Conservation (phyloP, 1,284 basidiomycete species). For the Malassezia furfur region DNA sequence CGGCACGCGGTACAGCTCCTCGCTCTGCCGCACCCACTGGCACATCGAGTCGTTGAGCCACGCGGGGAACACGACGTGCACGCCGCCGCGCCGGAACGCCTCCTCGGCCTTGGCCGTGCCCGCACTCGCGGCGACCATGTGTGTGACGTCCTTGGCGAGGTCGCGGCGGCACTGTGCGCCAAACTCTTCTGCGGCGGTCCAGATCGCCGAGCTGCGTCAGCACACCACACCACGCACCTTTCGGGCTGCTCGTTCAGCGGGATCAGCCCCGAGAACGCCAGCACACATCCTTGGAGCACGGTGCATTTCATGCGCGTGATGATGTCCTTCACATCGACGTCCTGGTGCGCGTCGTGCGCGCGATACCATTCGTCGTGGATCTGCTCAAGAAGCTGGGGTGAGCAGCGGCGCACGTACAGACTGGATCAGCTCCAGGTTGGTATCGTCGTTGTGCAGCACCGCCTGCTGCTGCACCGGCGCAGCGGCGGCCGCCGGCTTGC, state of each 20-base stretch:
- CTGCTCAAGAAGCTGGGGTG: constrained; percentile 60
- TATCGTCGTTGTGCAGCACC: constrained; percentile 55
- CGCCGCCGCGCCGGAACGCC: constrained; percentile 56
- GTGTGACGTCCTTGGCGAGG: constrained; percentile 64
- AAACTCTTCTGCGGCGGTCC: constrained; percentile 76
- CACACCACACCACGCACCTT: constrained; percentile 37
- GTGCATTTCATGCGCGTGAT: constrained; percentile 69
- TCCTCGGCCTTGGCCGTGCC: constrained; percentile 82
- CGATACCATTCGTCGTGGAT: constrained; percentile 68
- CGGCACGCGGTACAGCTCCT: constrained; percentile 57
- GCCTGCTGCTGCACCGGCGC: not conserved
- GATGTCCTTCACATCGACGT: constrained; percentile 56
- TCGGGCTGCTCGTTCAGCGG: constrained; percentile 71
- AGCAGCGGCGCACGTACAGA: constrained; percentile 53
- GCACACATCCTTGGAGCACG: constrained; percentile 65
- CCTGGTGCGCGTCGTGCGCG: constrained; percentile 17
- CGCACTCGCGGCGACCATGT: constrained; percentile 74
- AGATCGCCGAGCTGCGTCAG: constrained; percentile 60
- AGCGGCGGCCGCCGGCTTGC: constrained; percentile 10
- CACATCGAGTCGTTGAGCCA: constrained; percentile 83
- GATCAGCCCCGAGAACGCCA: constrained; percentile 87
- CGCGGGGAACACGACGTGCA: constrained; percentile 71
- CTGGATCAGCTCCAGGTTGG: constrained; percentile 68
- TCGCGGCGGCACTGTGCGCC: constrained; percentile 71
- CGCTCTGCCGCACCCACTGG: constrained; percentile 66